phyloP scores from a whole-genome alignment of 805 yeast species.

The Yarrowia sp. region DNA sequence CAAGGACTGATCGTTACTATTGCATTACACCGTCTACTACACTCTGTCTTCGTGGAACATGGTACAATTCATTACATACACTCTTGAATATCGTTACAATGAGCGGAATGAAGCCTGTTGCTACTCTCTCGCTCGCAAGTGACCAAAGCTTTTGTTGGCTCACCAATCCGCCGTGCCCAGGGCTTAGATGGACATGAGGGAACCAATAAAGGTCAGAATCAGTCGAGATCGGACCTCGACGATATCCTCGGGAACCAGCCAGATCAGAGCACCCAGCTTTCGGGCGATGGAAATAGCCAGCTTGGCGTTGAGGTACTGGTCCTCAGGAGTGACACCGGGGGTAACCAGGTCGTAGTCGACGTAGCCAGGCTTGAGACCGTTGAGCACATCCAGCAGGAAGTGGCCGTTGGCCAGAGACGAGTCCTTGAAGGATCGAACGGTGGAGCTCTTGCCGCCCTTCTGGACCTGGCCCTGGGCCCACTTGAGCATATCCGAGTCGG shows the following conservation, averaged over 20 bases:
- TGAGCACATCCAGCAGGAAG: constrained; percentile 81
- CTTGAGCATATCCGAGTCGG: constrained; percentile 80
- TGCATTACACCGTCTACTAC: no score
- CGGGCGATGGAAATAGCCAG: constrained; percentile 97
- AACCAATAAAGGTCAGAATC: constrained; percentile 90
- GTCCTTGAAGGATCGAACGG: constrained; percentile 84
- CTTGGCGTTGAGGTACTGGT: constrained; percentile 89
- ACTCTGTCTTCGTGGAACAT: constrained; percentile 1
- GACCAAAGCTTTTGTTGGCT: neutral
- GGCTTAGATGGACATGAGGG: constrained; percentile 70
- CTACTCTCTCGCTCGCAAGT: neutral
- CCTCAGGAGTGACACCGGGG: constrained; percentile 76
- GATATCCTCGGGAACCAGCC: constrained; percentile 99
- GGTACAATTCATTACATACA: neutral
- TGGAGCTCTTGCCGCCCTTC: constrained; percentile 76
- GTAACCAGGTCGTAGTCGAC: constrained; percentile 92
- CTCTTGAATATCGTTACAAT: neutral
- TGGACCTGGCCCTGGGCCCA: constrained; percentile 90
- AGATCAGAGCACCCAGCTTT: constrained; percentile 94
- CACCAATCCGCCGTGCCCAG: neutral
- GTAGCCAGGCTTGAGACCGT: constrained; percentile 95
- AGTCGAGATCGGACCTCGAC: constrained; percentile 93
- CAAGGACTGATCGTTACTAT: no score
- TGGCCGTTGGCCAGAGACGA: constrained; percentile 70
- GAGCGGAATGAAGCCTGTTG: neutral